Percentiles rank a stretch among this genome's conserved stretches.
These are phyloP conservation scores for Exserohilum turcica DNA, from an alignment of 2,329 filamentous ascomycete genomes.

Conservation along the genomic window DNA sequence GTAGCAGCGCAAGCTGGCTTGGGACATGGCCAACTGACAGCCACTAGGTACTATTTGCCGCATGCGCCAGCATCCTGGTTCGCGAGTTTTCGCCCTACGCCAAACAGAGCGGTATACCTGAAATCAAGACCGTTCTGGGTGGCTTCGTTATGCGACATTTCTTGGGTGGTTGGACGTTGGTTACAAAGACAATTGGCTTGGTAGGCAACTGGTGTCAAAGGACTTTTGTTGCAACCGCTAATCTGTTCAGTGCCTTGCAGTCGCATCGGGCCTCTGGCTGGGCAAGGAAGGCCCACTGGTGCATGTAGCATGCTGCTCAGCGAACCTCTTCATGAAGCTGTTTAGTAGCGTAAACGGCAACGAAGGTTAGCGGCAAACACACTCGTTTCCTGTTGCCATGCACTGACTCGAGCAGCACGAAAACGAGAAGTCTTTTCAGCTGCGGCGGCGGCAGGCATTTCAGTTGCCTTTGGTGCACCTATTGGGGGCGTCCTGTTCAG, in stretches of 20 bases:
- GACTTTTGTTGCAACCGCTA: slow-evolving; percentile 28
- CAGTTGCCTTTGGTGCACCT: slow-evolving; percentile 90
- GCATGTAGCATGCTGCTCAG: slow-evolving; percentile 95
- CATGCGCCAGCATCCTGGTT: slow-evolving; percentile 77
- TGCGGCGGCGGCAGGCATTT: slow-evolving; percentile 88
- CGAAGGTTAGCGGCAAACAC: slow-evolving; percentile 65
- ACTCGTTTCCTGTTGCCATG: background rate
- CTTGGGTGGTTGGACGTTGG: slow-evolving; percentile 83
- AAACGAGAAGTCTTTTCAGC: slow-evolving; percentile 93
- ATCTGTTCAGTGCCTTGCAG: slow-evolving; percentile 74
- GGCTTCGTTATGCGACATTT: slow-evolving; percentile 92
- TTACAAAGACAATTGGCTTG: slow-evolving; percentile 87
- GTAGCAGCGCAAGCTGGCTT: slow-evolving; percentile 31
- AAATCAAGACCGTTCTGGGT: slow-evolving; percentile 95
- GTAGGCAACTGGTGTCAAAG: slow-evolving; percentile 53
- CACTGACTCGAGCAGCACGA: slow-evolving; percentile 64
- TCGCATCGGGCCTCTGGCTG: slow-evolving; percentile 93
- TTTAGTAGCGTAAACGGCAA: slow-evolving; percentile 82
- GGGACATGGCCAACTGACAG: slow-evolving; percentile 17
- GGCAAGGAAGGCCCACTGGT: slow-evolving; percentile 96
- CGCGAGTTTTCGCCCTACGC: slow-evolving; percentile 84
- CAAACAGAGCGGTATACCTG: slow-evolving; percentile 93
- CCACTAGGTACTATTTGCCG: slow-evolving; percentile 73
- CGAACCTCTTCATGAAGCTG: slow-evolving; percentile 89
- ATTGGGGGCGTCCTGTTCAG: slow-evolving; percentile 95